A percentile compares a stretch with the other conserved stretches of the same genome.
These are phyloP conservation scores for Globisporangium cystogenes DNA, from an alignment of 352 stramenopile species.

Conservation along the genomic window DNA sequence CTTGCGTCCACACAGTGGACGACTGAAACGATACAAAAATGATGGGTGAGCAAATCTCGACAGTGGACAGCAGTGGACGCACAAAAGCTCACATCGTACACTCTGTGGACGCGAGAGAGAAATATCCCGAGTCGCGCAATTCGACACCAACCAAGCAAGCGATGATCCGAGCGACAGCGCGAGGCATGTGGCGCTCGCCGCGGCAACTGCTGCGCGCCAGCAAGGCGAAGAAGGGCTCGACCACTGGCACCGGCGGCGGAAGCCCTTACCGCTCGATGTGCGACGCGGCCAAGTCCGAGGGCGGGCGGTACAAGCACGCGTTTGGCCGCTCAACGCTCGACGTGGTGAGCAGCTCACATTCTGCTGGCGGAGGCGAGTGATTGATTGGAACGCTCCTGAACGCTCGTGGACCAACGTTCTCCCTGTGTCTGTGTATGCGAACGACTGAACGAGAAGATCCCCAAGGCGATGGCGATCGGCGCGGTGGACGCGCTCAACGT, in stretches of 20 bases:
- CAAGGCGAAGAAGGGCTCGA: conserved; percentile 19
- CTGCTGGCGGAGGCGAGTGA: not conserved
- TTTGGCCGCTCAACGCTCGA: conserved; percentile 42
- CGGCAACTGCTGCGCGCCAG: conserved; percentile 44
- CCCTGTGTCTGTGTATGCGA: no score
- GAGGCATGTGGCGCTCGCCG: conserved; percentile 43
- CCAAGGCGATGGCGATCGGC: conserved; percentile 29
- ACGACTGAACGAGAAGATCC: conserved; percentile 25
- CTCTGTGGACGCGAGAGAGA: no score
- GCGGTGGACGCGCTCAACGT: conserved; percentile 27
- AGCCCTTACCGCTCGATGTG: conserved; percentile 3
- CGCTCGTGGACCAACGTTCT: not conserved
- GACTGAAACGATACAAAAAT: not conserved
- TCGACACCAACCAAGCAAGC: not conserved
- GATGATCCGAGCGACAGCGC: conserved; percentile 53
- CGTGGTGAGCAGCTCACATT: conserved; percentile 16
- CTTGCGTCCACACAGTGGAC: no score
- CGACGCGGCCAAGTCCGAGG: conserved; percentile 26
- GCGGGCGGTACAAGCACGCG: conserved; percentile 34
- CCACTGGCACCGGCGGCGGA: not conserved
- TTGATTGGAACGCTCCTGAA: no score
- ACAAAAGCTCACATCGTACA: no score
- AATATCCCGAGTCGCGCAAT: not conserved
- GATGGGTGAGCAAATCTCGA: not conserved
- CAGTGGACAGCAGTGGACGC: not conserved